Evolutionary conservation across 805 yeast genomes (phyloP).

Genomic region (Ogataea methanolica): DNA sequence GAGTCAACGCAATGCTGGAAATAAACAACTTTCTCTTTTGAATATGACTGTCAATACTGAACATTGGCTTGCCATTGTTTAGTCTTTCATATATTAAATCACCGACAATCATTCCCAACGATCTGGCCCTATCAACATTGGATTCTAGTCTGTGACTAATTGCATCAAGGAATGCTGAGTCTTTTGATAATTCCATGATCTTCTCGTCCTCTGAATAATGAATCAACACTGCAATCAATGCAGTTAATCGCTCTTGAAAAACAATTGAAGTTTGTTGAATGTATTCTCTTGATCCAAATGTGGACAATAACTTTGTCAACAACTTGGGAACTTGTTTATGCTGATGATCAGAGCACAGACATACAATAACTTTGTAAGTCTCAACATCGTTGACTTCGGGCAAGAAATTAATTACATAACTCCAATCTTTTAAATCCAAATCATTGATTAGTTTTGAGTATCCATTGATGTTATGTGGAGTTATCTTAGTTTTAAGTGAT

Average conservation of each 20-base stretch:
- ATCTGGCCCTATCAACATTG: slow-evolving; percentile 38
- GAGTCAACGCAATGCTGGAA: slow-evolving; percentile 1
- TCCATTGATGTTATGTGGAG: not conserved
- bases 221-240: slow-evolving; percentile 37
- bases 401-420: not conserved
- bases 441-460: slow-evolving; percentile 3
- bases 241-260: slow-evolving; percentile 46
- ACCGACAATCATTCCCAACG: slow-evolving; percentile 55
- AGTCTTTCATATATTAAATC: slow-evolving; percentile 38
- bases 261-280: slow-evolving; percentile 32
- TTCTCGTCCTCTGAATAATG: slow-evolving; percentile 18
- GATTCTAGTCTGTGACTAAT: slow-evolving; percentile 55
- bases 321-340: not conserved
- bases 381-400: not conserved
- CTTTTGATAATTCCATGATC: slow-evolving; percentile 30
- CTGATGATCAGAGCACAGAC: not conserved
- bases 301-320: slow-evolving; percentile 4
- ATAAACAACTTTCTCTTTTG: slow-evolving; percentile 13
- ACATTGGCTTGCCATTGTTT: slow-evolving; percentile 29
- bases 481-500: not conserved
- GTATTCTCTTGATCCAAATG: slow-evolving; percentile 22
- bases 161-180: slow-evolving; percentile 39
- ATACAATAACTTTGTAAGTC: slow-evolving; percentile 3
- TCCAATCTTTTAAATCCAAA: slow-evolving; percentile 6
- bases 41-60: slow-evolving; percentile 22